phyloP scores from a whole-genome alignment of 2,329 filamentous ascomycete genomes.

The Acrodontium crateriforme region DNA sequence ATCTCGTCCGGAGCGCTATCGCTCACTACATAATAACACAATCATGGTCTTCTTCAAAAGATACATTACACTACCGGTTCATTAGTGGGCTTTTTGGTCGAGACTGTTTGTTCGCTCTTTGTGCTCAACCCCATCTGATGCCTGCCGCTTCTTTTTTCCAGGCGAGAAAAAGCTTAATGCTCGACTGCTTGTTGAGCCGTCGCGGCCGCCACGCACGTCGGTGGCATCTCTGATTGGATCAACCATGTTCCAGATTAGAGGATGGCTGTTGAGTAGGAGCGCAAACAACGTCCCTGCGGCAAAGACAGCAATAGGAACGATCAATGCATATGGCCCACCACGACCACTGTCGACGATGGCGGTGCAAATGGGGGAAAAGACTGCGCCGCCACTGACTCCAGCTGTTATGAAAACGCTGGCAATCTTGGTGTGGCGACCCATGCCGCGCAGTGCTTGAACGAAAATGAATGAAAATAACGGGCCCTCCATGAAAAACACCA shows the following conservation, averaged over 20 bases:
- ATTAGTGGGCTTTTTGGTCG: too few relatives aligned
- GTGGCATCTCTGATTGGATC: slow-evolving; percentile 19
- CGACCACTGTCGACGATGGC: slow-evolving; percentile 29
- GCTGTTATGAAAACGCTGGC: slow-evolving; percentile 40
- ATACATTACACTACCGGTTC: too few relatives aligned
- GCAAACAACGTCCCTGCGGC: slow-evolving; percentile 39
- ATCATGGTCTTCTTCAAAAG: too few relatives aligned
- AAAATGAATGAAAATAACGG: slow-evolving; percentile 47
- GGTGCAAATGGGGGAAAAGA: slow-evolving; percentile 42
- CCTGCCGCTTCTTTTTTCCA: not conserved
- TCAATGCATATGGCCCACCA: slow-evolving; percentile 35
- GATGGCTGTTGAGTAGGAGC: slow-evolving; percentile 37
- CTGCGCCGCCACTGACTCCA: slow-evolving; percentile 39
- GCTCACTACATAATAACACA: too few relatives aligned
- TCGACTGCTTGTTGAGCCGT: slow-evolving; percentile 15
- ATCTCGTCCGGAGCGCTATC: too few relatives aligned
- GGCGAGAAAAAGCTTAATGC: slow-evolving; percentile 18
- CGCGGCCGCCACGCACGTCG: slow-evolving; percentile 5
- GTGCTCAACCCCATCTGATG: not conserved
- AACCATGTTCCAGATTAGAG: slow-evolving; percentile 35
- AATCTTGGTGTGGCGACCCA: slow-evolving; percentile 44
- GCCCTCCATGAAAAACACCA: slow-evolving; percentile 47
- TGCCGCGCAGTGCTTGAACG: slow-evolving; percentile 43
- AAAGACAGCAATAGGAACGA: slow-evolving; percentile 40
- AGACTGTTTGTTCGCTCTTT: too few relatives aligned